Evolutionary conservation across 164 flowering plant genomes (phyloP).

Genomic region (Vitis amurensis): DNA sequence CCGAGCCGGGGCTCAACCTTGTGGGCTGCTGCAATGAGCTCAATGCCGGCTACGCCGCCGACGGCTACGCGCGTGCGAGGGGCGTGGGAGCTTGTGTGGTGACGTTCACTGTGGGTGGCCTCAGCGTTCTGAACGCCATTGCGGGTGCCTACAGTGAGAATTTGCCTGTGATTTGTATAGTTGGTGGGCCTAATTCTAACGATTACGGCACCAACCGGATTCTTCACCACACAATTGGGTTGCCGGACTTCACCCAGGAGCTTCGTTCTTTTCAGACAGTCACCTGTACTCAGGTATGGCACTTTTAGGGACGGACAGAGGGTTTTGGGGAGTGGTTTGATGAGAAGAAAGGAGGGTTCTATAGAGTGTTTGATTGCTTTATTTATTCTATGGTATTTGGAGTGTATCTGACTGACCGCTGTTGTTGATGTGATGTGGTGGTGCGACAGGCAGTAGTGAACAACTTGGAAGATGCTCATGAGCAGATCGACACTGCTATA

Average conservation of each 20-base stretch:
- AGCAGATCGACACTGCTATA: slow-evolving; percentile 69
- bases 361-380: too few species aligned
- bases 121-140: slow-evolving; percentile 63
- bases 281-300: slow-evolving; percentile 57
- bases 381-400: too few species aligned
- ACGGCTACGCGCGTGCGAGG: slow-evolving; percentile 61
- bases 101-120: slow-evolving; percentile 73
- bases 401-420: too few species aligned
- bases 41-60: slow-evolving; percentile 79
- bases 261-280: slow-evolving; percentile 61
- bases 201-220: slow-evolving; percentile 65
- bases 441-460: slow-evolving; percentile 63
- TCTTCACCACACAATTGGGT: slow-evolving; percentile 67
- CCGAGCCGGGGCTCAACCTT: slow-evolving; percentile 61
- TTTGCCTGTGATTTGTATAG: slow-evolving; percentile 68
- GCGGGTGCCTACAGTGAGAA: slow-evolving; percentile 81
- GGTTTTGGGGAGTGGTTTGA: too few species aligned
- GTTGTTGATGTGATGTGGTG: not conserved
- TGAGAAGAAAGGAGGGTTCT: too few species aligned
- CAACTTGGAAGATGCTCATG: slow-evolving; percentile 71
- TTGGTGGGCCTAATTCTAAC: slow-evolving; percentile 72
- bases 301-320: too few species aligned
- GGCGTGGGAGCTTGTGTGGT: slow-evolving; percentile 74
- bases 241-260: slow-evolving; percentile 76
- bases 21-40: slow-evolving; percentile 79